Conservation (phyloP, 2,329 filamentous ascomycete species). For the Claviceps digitariae region DNA sequence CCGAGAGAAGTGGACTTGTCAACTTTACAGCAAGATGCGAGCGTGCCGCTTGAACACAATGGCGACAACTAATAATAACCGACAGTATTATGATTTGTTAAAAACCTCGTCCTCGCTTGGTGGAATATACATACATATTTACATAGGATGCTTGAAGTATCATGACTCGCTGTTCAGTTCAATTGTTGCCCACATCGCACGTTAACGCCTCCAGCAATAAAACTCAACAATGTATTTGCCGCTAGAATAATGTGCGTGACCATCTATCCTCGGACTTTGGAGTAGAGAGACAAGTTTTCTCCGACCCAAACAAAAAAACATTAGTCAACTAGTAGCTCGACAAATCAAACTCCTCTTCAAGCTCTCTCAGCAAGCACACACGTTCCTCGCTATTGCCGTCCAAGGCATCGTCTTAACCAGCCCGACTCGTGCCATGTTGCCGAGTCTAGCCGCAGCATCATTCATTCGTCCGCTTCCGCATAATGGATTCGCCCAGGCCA, state of each 20-base stretch:
- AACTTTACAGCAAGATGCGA: too few relatives aligned
- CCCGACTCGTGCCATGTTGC: background rate
- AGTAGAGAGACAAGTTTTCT: constrained; percentile 4
- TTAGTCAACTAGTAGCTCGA: background rate
- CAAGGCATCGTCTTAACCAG: background rate
- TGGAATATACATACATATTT: too few relatives aligned
- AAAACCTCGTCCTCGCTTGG: too few relatives aligned
- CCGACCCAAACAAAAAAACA: constrained; percentile 9
- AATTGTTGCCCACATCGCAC: background rate
- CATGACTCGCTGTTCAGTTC: too few relatives aligned
- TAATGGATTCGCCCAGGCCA: background rate
- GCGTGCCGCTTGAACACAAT: too few relatives aligned
- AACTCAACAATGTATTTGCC: background rate
- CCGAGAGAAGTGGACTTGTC: too few relatives aligned
- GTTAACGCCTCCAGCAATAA: background rate
- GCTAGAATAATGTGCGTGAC: constrained; percentile 1
- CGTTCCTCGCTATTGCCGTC: constrained; percentile 3
- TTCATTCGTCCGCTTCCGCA: background rate
- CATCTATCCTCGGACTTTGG: background rate
- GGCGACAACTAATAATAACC: too few relatives aligned
- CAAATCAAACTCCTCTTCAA: constrained; percentile 2
- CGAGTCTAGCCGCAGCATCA: background rate
- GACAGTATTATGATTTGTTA: too few relatives aligned
- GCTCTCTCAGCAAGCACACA: constrained; percentile 1
- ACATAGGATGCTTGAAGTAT: too few relatives aligned